These are phyloP conservation scores for Nepenthes gracilis DNA, from an alignment of 148 eudicot species.

Conservation along the genomic window DNA sequence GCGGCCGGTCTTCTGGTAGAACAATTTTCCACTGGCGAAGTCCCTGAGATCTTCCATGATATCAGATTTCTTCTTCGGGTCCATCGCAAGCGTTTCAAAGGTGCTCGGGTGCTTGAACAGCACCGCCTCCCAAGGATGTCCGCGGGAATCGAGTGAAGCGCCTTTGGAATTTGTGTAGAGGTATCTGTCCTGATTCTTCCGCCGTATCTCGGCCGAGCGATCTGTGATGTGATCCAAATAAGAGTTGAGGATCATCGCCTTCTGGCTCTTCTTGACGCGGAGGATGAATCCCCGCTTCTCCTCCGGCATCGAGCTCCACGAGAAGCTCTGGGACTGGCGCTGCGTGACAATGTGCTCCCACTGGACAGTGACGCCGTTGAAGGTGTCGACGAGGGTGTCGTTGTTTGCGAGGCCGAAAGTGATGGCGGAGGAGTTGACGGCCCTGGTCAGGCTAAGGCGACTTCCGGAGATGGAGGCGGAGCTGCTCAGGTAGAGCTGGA, in stretches of 20 bases:
- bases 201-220: constrained; percentile 33
- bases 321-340: constrained; percentile 46
- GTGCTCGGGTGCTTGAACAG: constrained; percentile 89
- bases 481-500: constrained; percentile 59
- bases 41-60: constrained; percentile 54
- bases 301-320: constrained; percentile 79
- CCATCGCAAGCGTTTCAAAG: constrained; percentile 68
- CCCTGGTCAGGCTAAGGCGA: constrained; percentile 57
- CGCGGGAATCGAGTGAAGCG: constrained; percentile 45
- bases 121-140: constrained; percentile 75
- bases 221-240: constrained; percentile 53
- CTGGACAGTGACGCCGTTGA: constrained; percentile 24
- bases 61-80: constrained; percentile 36
- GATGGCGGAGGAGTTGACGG: constrained; percentile 49
- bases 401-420: constrained; percentile 64
- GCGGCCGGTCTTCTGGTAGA: constrained; percentile 65
- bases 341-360: constrained; percentile 77
- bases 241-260: constrained; percentile 19
- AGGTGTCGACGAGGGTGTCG: constrained; percentile 53
- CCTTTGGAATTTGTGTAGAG: constrained; percentile 68
- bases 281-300: constrained; percentile 68
- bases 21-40: constrained; percentile 44
- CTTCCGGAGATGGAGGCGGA: constrained; percentile 27
- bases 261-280: constrained; percentile 33
- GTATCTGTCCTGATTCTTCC: constrained; percentile 46